These are phyloP conservation scores for Coemansia sp. DNA, from an alignment of 192 early-diverging fungal genomes.

Conservation along the genomic window DNA sequence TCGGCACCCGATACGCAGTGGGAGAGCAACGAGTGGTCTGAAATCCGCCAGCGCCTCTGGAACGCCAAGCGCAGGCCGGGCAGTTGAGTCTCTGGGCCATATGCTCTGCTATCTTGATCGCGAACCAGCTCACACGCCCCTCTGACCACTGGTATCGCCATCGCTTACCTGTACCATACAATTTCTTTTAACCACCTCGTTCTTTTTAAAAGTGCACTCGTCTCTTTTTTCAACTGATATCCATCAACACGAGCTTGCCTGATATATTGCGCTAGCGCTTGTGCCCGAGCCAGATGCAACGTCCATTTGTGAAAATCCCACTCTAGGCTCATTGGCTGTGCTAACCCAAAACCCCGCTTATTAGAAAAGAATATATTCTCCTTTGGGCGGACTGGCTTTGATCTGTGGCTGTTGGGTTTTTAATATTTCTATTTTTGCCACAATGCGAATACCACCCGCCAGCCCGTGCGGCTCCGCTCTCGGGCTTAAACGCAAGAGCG, in stretches of 20 bases:
- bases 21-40: slow-evolving; percentile 41
- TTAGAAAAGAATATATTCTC: no score
- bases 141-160: neutral
- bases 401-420: neutral
- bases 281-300: neutral
- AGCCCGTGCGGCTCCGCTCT: neutral
- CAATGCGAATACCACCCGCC: slow-evolving; percentile 1
- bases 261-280: neutral
- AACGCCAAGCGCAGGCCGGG: slow-evolving; percentile 27
- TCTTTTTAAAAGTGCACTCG: neutral
- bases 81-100: neutral
- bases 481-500: neutral
- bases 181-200: neutral
- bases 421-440: neutral
- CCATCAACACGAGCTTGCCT: neutral
- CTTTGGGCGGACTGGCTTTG: neutral
- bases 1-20: slow-evolving; percentile 4
- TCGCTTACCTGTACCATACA: slow-evolving; percentile 11
- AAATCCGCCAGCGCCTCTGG: slow-evolving; percentile 47
- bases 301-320: neutral
- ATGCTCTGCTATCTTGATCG: neutral
- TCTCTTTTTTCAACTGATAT: neutral
- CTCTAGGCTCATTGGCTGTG: neutral
- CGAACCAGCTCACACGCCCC: neutral
- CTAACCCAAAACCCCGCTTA: neutral